A percentile compares a stretch with the other conserved stretches of the same genome.
phyloP scores from a whole-genome alignment of 2,329 filamentous ascomycete species.

The Myriosclerotinia scirpicola region DNA sequence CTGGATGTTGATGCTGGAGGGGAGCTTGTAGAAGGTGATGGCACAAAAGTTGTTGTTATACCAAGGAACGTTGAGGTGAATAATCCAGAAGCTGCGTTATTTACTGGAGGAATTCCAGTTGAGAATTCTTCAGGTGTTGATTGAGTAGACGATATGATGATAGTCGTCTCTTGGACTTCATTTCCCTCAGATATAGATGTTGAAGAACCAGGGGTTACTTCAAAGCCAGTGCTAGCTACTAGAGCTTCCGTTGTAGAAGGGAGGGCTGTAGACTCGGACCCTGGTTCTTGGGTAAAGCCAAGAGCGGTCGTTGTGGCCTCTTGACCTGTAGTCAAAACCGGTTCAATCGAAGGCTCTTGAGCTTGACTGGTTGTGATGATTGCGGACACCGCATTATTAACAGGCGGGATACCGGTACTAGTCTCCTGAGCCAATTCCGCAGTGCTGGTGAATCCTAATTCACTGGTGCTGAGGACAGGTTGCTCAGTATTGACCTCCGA shows the following conservation, averaged over 20 bases:
- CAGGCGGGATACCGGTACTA: not conserved
- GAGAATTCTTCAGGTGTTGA: not conserved
- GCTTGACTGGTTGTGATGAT: not conserved
- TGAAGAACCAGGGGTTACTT: not conserved
- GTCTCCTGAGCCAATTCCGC: not conserved
- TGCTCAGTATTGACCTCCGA: no score
- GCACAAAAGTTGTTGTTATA: not conserved
- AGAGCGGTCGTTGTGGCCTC: not conserved
- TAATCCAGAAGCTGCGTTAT: not conserved
- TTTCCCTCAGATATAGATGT: not conserved
- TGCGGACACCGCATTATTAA: not conserved
- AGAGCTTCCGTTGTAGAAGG: not conserved
- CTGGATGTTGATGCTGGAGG: not conserved
- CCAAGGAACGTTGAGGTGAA: not conserved
- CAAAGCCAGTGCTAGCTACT: not conserved
- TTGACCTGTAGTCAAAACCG: not conserved
- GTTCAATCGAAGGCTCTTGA: not conserved
- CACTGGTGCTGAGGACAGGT: no score
- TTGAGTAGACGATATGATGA: not conserved
- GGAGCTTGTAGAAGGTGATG: constrained; percentile 15
- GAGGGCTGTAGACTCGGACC: not conserved
- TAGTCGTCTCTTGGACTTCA: not conserved
- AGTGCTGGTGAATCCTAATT: no score
- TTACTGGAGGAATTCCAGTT: not conserved
- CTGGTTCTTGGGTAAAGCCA: not conserved